Evolutionary conservation across 2,329 filamentous ascomycete species (phyloP).

Genomic region (Penicillium oxalicum): DNA sequence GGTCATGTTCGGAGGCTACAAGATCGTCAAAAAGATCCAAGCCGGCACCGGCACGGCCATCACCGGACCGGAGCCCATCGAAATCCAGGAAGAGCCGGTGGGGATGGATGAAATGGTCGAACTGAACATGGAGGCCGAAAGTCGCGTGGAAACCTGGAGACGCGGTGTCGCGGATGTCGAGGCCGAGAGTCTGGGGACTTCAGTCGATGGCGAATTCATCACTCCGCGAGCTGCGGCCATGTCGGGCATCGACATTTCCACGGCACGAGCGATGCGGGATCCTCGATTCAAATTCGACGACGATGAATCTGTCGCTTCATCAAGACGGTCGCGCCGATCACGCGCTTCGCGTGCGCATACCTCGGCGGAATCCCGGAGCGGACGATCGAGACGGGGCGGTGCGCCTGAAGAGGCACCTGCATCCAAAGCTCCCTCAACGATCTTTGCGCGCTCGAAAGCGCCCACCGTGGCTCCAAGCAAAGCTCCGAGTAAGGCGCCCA

Average conservation of each 20-base stretch:
- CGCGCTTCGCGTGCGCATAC: slow-evolving; percentile 17
- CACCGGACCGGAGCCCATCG: neutral
- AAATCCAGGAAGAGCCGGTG: slow-evolving; percentile 15
- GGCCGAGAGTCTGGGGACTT: slow-evolving; percentile 51
- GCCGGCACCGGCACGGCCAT: slow-evolving; percentile 40
- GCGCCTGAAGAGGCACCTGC: slow-evolving; percentile 12
- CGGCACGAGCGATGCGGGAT: slow-evolving; percentile 25
- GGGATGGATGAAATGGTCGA: slow-evolving; percentile 53
- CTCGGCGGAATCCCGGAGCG: slow-evolving; percentile 12
- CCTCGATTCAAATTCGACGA: slow-evolving; percentile 34
- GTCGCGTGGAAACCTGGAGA: slow-evolving; percentile 57
- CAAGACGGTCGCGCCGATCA: slow-evolving; percentile 32
- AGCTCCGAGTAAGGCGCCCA: no score
- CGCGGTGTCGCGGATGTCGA: slow-evolving; percentile 57
- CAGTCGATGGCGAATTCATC: slow-evolving; percentile 61
- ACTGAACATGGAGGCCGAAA: slow-evolving; percentile 46
- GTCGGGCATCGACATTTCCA: slow-evolving; percentile 39
- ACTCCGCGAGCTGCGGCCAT: slow-evolving; percentile 51
- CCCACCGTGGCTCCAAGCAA: slow-evolving; percentile 12
- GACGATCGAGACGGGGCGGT: slow-evolving; percentile 10
- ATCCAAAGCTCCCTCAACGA: slow-evolving; percentile 16
- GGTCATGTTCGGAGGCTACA: slow-evolving; percentile 92
- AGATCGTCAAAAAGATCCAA: slow-evolving; percentile 82
- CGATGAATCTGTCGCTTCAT: slow-evolving; percentile 30
- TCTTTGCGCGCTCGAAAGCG: slow-evolving; percentile 20